Conservation (phyloP, 1,139 yeast genomes). For the Suzukiozyma palmioleophila region DNA sequence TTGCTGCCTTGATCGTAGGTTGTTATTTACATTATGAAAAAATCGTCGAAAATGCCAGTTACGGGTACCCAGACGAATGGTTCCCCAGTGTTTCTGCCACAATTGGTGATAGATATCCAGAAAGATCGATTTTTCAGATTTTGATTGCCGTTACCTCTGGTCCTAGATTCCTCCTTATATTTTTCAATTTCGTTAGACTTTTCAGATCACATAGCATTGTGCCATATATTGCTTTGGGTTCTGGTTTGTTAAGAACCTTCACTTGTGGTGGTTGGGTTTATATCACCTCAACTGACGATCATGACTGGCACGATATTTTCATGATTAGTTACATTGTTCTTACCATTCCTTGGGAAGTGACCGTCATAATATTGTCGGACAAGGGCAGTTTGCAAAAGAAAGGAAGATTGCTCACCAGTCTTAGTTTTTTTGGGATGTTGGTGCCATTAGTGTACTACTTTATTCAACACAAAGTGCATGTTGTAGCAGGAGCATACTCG, state of each 20-base stretch:
- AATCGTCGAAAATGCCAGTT: conserved; percentile 81
- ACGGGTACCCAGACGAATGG: conserved; percentile 97
- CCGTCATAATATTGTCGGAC: conserved; percentile 53
- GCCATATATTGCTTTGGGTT: conserved; percentile 42
- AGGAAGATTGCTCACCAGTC: conserved; percentile 52
- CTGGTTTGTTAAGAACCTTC: conserved; percentile 78
- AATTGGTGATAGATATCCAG: conserved; percentile 95
- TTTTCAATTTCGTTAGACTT: conserved; percentile 51
- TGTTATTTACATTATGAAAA: conserved; percentile 73
- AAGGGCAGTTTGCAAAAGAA: conserved; percentile 43
- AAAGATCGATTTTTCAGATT: conserved; percentile 85
- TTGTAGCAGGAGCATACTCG: conserved; percentile 90
- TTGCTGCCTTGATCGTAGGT: conserved; percentile 72
- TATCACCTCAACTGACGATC: conserved; percentile 94
- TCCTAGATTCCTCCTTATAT: conserved; percentile 75
- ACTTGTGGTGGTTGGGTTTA: conserved; percentile 99
- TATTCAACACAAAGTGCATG: conserved; percentile 88
- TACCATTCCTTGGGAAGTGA: conserved; percentile 87
- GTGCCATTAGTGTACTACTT: conserved; percentile 85
- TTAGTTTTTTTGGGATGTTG: conserved; percentile 62
- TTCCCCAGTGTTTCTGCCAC: conserved; percentile 96
- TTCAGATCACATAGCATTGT: conserved; percentile 33
- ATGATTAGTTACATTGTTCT: conserved; percentile 87
- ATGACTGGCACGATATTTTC: conserved; percentile 91
- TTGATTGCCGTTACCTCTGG: conserved; percentile 77